Evolutionary conservation across 768 basidiomycete species (phyloP).

Genomic region (Termitomyces eurrhizus): DNA sequence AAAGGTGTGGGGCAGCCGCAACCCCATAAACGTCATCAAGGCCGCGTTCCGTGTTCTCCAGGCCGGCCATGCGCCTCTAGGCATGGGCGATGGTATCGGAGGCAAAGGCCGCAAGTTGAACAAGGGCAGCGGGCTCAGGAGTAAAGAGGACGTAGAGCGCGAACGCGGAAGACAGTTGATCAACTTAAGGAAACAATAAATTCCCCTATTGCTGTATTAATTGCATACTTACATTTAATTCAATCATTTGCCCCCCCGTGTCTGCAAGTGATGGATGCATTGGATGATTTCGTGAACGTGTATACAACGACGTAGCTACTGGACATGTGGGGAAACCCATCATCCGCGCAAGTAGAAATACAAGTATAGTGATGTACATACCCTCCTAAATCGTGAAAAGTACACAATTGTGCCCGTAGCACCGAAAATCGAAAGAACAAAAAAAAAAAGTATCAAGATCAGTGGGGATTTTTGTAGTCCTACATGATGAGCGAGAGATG

Average conservation of each 20-base stretch:
- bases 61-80: constrained; percentile 73
- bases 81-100: constrained; percentile 81
- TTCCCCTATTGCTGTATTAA: neutral
- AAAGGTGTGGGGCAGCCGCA: constrained; percentile 92
- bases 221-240: constrained; percentile 4
- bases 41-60: constrained; percentile 79
- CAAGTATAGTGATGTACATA: constrained; percentile 12
- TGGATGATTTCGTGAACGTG: neutral
- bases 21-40: constrained; percentile 84
- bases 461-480: neutral
- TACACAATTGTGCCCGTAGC: neutral
- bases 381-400: neutral
- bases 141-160: constrained; percentile 70
- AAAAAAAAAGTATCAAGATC: neutral
- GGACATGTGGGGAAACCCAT: neutral
- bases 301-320: neutral
- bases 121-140: constrained; percentile 70
- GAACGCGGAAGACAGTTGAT: constrained; percentile 79
- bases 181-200: constrained; percentile 49
- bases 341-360: constrained; percentile 6
- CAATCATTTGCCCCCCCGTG: too few relatives aligned
- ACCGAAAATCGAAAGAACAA: neutral
- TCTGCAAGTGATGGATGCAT: neutral
- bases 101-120: constrained; percentile 65
- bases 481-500: constrained; percentile 5